Evolutionary conservation across 352 stramenopile genomes (phyloP), one percentile per base, ranked within the genome.

Genomic region (Phytophthora pseudosyringae): DNA sequence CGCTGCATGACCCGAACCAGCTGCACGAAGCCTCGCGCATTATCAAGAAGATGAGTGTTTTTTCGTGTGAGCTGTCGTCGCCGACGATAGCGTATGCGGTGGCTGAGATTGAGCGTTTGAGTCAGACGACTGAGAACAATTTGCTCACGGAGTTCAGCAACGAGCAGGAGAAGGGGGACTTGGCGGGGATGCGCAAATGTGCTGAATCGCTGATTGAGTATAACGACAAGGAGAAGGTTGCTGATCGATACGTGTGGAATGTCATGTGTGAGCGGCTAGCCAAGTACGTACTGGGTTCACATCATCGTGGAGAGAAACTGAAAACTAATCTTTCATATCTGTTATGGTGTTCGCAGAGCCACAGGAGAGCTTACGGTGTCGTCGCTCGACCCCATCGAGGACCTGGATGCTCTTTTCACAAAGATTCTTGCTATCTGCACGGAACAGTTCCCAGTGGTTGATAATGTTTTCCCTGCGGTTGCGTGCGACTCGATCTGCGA

Each of bases 191-290:
- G 86, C 61, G 55, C 6, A 75, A 77, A 49, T 92, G 80, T 41
- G 84, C 78, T 13, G 69, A 80, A 43, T 93, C 86, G 38, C 70
- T 94, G 12, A 86, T 93, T 41, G 86, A 89, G 52, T 93, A 91
- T 70, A 91, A 89, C 35, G 82, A 89, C 63, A 90, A 90, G 46
- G 86, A 94, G 29, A 93, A 92, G 53, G 81, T 93, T 4, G 80
- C 81, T 1, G 86, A 94, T 57, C 82, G 84, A 41, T 94, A 87
- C 43, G 84, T 94, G 29, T 94, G 86, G 86, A 94, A 94, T 51
- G 78, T 94, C 38, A 87, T 93, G 64, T 90, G 90, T 41, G 81
- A 92, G 29, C 70, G 65, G 9, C 66, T 94, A 9, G 76, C 79
- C 6, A 89, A 82, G 71, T 80, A 61, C 36, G 66, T 71, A 1